A percentile compares a stretch with the other conserved stretches of the same genome.
Conservation (phyloP, 441 rosid genomes). For the Lepidium campestre region DNA sequence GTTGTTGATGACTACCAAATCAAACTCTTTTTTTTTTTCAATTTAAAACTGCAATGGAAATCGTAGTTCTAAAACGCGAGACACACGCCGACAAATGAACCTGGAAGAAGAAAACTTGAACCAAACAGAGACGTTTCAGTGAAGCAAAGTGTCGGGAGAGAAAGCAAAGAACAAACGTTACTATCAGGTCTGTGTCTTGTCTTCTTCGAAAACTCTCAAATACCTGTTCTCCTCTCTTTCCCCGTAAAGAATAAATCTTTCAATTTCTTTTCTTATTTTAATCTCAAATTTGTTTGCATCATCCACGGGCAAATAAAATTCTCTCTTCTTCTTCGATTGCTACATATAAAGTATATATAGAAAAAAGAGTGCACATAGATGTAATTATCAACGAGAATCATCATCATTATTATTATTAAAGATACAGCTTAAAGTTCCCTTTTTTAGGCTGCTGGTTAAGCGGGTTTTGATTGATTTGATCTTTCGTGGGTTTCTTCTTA, state of each 20-base stretch:
- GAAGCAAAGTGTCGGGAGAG: constrained; percentile 24
- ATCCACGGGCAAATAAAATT: not conserved
- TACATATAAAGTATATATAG: not conserved
- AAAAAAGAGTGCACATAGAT: constrained; percentile 8
- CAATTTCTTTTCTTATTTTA: constrained; percentile 17
- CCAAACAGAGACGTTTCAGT: constrained; percentile 21
- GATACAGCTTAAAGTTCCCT: not conserved
- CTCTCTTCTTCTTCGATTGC: not conserved
- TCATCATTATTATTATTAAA: constrained; percentile 15
- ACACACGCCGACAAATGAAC: not conserved
- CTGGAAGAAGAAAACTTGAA: not conserved
- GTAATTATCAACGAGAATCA: constrained; percentile 20
- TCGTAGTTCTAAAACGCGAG: constrained; percentile 12
- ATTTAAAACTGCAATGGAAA: not conserved
- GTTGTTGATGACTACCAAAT: not conserved
- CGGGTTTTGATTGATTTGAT: constrained; percentile 15
- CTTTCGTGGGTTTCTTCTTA: constrained; percentile 6
- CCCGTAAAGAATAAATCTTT: constrained; percentile 25
- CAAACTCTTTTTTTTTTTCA: too few relatives aligned
- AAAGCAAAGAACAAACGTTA: constrained; percentile 23
- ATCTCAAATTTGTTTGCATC: constrained; percentile 1
- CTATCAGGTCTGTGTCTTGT: constrained; percentile 1
- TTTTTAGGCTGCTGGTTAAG: constrained; percentile 13
- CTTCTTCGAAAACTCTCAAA: not conserved
- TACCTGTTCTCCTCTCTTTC: constrained; percentile 6